Evolutionary conservation across 768 basidiomycete genomes (phyloP).

Genomic region (Agrocybe praecox): DNA sequence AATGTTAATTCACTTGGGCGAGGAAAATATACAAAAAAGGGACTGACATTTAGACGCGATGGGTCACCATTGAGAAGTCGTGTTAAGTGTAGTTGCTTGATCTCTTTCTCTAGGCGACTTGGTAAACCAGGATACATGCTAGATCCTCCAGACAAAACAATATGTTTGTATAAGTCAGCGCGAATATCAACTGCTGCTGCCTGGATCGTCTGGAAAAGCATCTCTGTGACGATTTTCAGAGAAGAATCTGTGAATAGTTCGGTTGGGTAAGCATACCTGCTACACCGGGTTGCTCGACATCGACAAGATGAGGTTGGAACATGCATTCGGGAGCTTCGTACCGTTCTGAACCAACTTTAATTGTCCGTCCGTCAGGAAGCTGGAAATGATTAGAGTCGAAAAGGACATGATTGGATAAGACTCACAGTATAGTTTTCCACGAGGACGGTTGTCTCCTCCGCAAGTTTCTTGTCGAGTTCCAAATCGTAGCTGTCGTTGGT

Average conservation of each 20-base stretch:
- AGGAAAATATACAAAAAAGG: neutral
- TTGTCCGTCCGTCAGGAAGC: slow-evolving; percentile 94
- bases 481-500: slow-evolving; percentile 77
- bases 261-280: slow-evolving; percentile 58
- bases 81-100: slow-evolving; percentile 98
- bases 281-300: slow-evolving; percentile 94
- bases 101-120: slow-evolving; percentile 96
- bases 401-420: neutral
- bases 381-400: slow-evolving; percentile 28
- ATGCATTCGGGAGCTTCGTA: slow-evolving; percentile 99
- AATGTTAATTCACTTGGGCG: neutral
- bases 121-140: slow-evolving; percentile 99
- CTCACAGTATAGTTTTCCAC: slow-evolving; percentile 95
- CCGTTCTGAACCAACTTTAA: slow-evolving; percentile 97
- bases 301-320: slow-evolving; percentile 99
- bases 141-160: slow-evolving; percentile 96
- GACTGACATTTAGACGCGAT: slow-evolving; percentile 79
- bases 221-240: slow-evolving; percentile 53
- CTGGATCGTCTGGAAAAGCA: slow-evolving; percentile 97
- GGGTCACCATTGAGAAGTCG: slow-evolving; percentile 87
- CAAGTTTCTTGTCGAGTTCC: slow-evolving; percentile 89
- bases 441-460: slow-evolving; percentile 95
- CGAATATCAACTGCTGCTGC: slow-evolving; percentile 88
- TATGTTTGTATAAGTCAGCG: slow-evolving; percentile 93
- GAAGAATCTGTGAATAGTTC: neutral